These are phyloP conservation scores for Cryptococcus sp. DNA, from an alignment of 1,284 basidiomycete genomes.

Conservation along the genomic window DNA sequence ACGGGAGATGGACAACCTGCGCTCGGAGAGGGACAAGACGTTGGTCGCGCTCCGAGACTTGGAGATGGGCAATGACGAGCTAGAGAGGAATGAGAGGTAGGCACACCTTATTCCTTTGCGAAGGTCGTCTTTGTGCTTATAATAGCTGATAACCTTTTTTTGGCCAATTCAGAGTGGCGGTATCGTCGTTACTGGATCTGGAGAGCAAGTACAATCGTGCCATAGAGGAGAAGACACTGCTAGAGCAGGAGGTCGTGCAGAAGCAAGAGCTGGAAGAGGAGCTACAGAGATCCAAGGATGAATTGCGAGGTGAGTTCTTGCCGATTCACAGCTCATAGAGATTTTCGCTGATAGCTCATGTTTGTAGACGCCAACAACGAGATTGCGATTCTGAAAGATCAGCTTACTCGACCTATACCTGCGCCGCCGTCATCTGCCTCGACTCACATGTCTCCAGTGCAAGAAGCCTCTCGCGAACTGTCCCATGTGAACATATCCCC, in stretches of 20 bases:
- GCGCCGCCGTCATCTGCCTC: slow-evolving; percentile 41
- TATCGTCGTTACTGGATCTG: slow-evolving; percentile 85
- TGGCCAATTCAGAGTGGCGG: slow-evolving; percentile 62
- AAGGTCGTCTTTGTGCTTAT: neutral
- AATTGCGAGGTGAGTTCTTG: slow-evolving; percentile 72
- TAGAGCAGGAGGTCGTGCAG: slow-evolving; percentile 94
- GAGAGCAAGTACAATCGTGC: slow-evolving; percentile 88
- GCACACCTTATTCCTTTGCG: neutral
- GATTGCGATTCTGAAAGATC: slow-evolving; percentile 76
- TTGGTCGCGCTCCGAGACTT: slow-evolving; percentile 82
- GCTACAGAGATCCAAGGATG: slow-evolving; percentile 87
- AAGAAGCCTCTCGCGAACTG: slow-evolving; percentile 19
- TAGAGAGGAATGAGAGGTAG: slow-evolving; percentile 81
- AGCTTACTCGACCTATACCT: slow-evolving; percentile 47
- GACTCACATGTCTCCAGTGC: slow-evolving; percentile 41
- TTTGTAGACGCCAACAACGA: slow-evolving; percentile 68
- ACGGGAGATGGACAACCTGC: slow-evolving; percentile 75
- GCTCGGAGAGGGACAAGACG: slow-evolving; percentile 75
- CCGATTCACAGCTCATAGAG: too few relatives aligned
- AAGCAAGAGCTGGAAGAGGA: slow-evolving; percentile 90
- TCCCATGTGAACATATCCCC: neutral
- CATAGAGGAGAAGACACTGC: slow-evolving; percentile 92
- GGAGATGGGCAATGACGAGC: slow-evolving; percentile 94
- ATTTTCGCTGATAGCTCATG: neutral
- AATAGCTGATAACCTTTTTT: neutral